Evolutionary conservation across 495 filamentous ascomycete species (phyloP), one percentile per base, ranked within the genome.

Genomic region (Rusavskia elegans): DNA sequence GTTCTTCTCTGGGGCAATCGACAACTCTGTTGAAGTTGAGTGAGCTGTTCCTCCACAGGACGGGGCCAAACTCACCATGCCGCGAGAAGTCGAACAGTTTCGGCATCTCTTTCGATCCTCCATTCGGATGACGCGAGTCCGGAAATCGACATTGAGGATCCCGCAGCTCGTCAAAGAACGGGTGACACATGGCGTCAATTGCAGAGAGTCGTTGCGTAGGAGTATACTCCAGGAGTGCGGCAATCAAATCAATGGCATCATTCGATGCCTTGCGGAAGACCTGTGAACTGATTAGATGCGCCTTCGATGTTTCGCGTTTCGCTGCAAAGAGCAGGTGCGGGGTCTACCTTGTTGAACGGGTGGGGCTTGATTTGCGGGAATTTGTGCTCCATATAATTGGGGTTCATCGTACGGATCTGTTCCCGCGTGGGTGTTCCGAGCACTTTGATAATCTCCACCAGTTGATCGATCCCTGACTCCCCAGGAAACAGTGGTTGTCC

Each of bases 331-430:
- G 25, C 25, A 27, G 29, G 21, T n/a, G 16, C 10, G 23, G 48
- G 49, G 64, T 57, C 52, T 68, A 85, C 83, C 78, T 97, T 98
- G 64, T 85, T 89, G 75, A 98, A 98, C 11, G 92, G 92, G 62
- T 98, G 92, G 38, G 92, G 92, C 73, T 99, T 99, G 75, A 99
- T 99, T 64, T 99, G 92, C 40, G 92, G 93, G 64, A 99, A 99
- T 70, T 97, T 97, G 70, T 99, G 92, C 69, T 97, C 92, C 92
- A 99, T 99, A 68, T 99, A 97, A 68, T 99, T 99, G 49, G 92
- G 93, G 65, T 99, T 99, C 93, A 99, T 99, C 45, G 92, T 99
- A 51, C 92, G 87, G 62, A 99, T 99, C 61, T 99, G 92, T 60
- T 99, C 92, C 20, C 92, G 76, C n/a, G 92, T 96, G 14, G 93